Conservation (phyloP, 2,329 filamentous ascomycete genomes). For the Thielaviopsis ethacetica region DNA sequence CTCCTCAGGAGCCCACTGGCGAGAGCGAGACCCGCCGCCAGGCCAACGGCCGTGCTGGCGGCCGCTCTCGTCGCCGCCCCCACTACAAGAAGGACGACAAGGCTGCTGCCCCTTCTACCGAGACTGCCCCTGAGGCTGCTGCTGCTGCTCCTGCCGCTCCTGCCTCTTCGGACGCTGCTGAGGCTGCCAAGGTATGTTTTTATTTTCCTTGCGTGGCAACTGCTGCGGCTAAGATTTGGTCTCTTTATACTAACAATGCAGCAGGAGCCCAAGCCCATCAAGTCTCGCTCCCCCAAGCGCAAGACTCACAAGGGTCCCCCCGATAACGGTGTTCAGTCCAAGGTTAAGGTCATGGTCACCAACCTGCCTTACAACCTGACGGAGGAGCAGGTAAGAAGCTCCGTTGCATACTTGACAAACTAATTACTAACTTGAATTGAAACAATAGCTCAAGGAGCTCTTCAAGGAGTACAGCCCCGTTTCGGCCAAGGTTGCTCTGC, state of each 20-base stretch:
- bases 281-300: conserved; percentile 23
- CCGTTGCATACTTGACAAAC: not conserved
- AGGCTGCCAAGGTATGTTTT: conserved; percentile 21
- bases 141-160: conserved; percentile 26
- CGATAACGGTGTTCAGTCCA: conserved; percentile 92
- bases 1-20: conserved; percentile 74
- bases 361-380: conserved; percentile 97
- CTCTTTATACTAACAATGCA: not conserved
- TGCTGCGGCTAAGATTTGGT: not conserved
- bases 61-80: conserved; percentile 49
- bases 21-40: conserved; percentile 55
- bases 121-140: conserved; percentile 30
- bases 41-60: conserved; percentile 47
- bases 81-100: conserved; percentile 33
- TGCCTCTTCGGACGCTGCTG: conserved; percentile 28
- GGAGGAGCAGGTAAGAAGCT: conserved; percentile 69
- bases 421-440: conserved; percentile 10
- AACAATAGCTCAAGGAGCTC: conserved; percentile 76
- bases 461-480: conserved; percentile 84
- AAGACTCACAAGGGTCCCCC: conserved; percentile 63
- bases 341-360: conserved; percentile 99
- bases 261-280: conserved; percentile 43
- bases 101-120: conserved; percentile 16
- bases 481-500: conserved; percentile 95
- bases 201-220: not conserved